Evolutionary conservation across 495 filamentous ascomycete genomes (phyloP), one percentile per base, ranked within the genome.

Genomic region (Podospora didyma): DNA sequence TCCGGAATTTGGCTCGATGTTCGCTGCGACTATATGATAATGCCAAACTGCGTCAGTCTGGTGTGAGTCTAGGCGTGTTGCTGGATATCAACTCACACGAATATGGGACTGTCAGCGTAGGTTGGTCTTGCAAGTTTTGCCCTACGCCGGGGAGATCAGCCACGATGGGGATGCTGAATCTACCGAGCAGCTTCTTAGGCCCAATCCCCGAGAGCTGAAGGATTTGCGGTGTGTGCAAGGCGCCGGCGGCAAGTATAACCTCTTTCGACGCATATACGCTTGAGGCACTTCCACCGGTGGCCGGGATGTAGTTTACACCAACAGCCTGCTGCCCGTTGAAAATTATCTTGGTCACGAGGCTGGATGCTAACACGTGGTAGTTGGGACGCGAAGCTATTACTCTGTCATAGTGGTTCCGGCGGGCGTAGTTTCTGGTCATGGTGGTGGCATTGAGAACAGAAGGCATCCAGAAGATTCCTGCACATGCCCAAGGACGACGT

Each of bases 61-160:
- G 60, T 9, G 26, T 9, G 4, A 31, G 26, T 4, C 26, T 4
- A 9, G 26, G 26, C 3, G 4, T 31, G 9, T 31, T 31, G 9
- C 9, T 31, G 26, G 9, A 9, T 51, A 6, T 51, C 44, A 14
- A 75, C 64, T 57, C 65, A 62, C 65, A 64, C 42, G 57, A 63
- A 35, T 60, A 69, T 19, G 59, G 54, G 19, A 73, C 56, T 2
- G 54, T 50, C 23, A 69, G 46, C 0, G 64, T 68, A 11, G 68
- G 62, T 53, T 82, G 77, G 49, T 82, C 79, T 50, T 80, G 77
- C 47, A 79, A 68, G 46, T 79, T 90, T 72, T 91, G 82, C 54
- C 90, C 90, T 11, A 93, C 83, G 59, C 88, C 89, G 19, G 87
- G 87, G 31, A 92, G 79, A 58, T 91, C 79, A 58, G 82, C 81